Conservation (phyloP, 2,329 filamentous ascomycete species). For the Mollisia scopiformis region DNA sequence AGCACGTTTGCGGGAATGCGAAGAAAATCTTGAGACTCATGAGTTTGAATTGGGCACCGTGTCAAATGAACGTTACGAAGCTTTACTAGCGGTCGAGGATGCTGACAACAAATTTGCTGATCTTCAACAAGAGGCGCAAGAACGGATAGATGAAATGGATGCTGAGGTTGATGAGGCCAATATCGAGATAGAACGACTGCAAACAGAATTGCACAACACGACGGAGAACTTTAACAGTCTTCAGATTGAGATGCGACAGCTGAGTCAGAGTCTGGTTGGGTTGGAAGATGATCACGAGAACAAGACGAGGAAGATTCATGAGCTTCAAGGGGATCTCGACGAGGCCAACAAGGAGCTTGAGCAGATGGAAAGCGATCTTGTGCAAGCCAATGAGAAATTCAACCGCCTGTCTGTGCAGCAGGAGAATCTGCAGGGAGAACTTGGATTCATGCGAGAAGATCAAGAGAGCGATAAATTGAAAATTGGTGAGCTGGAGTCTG, state of each 20-base stretch:
- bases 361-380: constrained; percentile 79
- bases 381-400: constrained; percentile 85
- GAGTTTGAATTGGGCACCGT: constrained; percentile 80
- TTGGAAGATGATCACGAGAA: constrained; percentile 88
- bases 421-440: constrained; percentile 90
- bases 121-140: constrained; percentile 64
- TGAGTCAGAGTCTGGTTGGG: constrained; percentile 83
- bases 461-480: constrained; percentile 98
- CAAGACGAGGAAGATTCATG: constrained; percentile 77
- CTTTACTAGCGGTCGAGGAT: constrained; percentile 65
- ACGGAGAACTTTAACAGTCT: constrained; percentile 89
- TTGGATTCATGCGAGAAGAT: constrained; percentile 93
- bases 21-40: constrained; percentile 79
- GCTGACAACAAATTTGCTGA: constrained; percentile 63
- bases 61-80: constrained; percentile 85
- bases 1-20: constrained; percentile 62
- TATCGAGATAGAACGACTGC: constrained; percentile 70
- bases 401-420: constrained; percentile 88
- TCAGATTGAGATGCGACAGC: constrained; percentile 89
- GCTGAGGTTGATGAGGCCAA: constrained; percentile 73
- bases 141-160: constrained; percentile 68
- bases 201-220: constrained; percentile 73
- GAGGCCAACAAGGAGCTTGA: constrained; percentile 88
- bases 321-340: constrained; percentile 79
- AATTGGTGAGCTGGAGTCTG: constrained; percentile 89